Percentiles rank a stretch among this genome's conserved stretches.
phyloP scores from a whole-genome alignment of 371 early-diverging fungal genomes.

The Blakeslea trispora region DNA sequence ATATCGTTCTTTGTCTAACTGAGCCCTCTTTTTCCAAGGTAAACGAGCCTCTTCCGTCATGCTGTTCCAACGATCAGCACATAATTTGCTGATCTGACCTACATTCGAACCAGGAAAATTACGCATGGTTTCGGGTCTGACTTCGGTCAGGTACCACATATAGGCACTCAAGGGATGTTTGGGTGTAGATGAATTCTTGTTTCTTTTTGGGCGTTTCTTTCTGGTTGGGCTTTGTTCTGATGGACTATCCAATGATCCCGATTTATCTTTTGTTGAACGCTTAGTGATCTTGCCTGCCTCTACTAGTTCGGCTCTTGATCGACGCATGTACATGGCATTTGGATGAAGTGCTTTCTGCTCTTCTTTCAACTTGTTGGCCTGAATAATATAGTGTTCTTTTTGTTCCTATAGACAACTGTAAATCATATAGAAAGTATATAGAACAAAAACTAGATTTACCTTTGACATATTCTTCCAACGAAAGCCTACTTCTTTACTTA shows the following conservation, averaged over 20 bases:
- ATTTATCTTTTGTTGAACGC: slow-evolving; percentile 15
- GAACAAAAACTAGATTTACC: no score
- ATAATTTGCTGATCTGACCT: slow-evolving; percentile 70
- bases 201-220: slow-evolving; percentile 30
- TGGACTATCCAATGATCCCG: no score
- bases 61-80: slow-evolving; percentile 69
- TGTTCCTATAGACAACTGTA: no score
- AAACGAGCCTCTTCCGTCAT: slow-evolving; percentile 58
- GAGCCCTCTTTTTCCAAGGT: slow-evolving; percentile 68
- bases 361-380: slow-evolving; percentile 47
- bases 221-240: slow-evolving; percentile 6
- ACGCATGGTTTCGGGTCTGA: slow-evolving; percentile 62
- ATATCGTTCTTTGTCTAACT: slow-evolving; percentile 74
- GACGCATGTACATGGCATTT: slow-evolving; percentile 67
- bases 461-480: slow-evolving; percentile 57
- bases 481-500: slow-evolving; percentile 63
- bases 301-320: slow-evolving; percentile 64
- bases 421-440: no score
- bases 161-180: slow-evolving; percentile 83
- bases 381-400: slow-evolving; percentile 37
- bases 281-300: slow-evolving; percentile 53
- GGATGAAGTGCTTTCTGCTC: slow-evolving; percentile 53
- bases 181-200: slow-evolving; percentile 67
- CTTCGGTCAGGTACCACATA: slow-evolving; percentile 70
- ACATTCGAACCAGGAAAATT: slow-evolving; percentile 70